Percentiles rank a stretch among this genome's conserved stretches.
phyloP scores from a whole-genome alignment of 176 grass and related monocot species.

The Cymbopogon citratus region DNA sequence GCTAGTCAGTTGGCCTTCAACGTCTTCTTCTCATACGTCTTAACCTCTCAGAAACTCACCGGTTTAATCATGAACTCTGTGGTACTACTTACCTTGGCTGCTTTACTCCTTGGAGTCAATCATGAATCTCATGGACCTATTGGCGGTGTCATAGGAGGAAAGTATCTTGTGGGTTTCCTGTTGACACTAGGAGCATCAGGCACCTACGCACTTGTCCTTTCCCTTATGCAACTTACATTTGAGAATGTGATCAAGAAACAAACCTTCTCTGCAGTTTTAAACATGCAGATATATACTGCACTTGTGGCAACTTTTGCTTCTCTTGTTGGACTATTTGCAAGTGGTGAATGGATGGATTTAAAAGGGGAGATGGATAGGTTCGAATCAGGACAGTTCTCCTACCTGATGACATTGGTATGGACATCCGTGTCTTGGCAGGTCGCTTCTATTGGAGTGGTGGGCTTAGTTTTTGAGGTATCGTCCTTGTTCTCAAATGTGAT shows the following conservation, averaged over 20 bases:
- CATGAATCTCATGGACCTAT: conserved; percentile 20
- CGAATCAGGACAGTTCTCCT: conserved; percentile 60
- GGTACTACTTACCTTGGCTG: conserved; percentile 59
- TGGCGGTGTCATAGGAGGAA: conserved; percentile 15
- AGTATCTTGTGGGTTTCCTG: conserved; percentile 53
- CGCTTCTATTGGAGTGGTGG: conserved; percentile 56
- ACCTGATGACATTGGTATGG: conserved; percentile 71
- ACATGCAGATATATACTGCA: conserved; percentile 65
- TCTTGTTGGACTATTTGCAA: conserved; percentile 48
- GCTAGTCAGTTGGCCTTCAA: conserved; percentile 74
- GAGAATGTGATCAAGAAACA: conserved; percentile 61
- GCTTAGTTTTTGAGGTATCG: conserved; percentile 68
- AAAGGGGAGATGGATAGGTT: conserved; percentile 60
- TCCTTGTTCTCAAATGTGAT: conserved; percentile 80
- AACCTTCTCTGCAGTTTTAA: conserved; percentile 45
- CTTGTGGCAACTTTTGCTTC: conserved; percentile 45
- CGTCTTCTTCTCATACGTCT: conserved; percentile 64
- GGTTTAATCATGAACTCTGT: conserved; percentile 62
- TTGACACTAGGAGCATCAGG: conserved; percentile 67
- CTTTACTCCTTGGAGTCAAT: conserved; percentile 50
- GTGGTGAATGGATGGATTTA: conserved; percentile 66
- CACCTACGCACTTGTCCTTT: conserved; percentile 70
- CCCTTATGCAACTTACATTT: conserved; percentile 71
- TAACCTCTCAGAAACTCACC: conserved; percentile 74
- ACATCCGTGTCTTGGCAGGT: conserved; percentile 66